Percentiles rank a stretch among this genome's conserved stretches.
Conservation (phyloP, 768 basidiomycete species). For the Ephemerocybe angulata region DNA sequence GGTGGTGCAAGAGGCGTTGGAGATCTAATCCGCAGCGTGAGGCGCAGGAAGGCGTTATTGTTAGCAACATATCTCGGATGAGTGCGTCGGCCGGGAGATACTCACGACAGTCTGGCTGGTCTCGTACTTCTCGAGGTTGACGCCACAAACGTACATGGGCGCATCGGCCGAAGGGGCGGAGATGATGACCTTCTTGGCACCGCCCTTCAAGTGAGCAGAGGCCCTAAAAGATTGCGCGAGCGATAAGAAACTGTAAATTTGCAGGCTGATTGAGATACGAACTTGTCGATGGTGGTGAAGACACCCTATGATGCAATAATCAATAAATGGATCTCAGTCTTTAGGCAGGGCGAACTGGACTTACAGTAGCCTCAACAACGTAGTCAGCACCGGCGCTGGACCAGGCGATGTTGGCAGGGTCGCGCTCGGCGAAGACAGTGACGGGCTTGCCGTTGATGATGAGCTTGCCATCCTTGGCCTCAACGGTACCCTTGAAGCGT, state of each 20-base stretch:
- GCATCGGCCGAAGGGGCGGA: conserved; percentile 97
- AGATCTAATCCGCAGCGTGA: conserved; percentile 52
- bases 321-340: conserved; percentile 16
- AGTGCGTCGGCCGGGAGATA: conserved; percentile 16
- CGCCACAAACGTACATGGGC: conserved; percentile 92
- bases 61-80: background rate
- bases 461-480: conserved; percentile 86
- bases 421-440: conserved; percentile 77
- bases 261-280: conserved; percentile 13
- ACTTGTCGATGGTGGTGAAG: conserved; percentile 95
- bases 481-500: conserved; percentile 82
- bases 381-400: conserved; percentile 78
- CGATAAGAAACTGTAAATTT: conserved; percentile 8
- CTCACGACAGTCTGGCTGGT: conserved; percentile 80
- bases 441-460: conserved; percentile 76
- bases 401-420: conserved; percentile 88
- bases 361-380: conserved; percentile 91
- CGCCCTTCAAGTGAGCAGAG: conserved; percentile 90
- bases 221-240: conserved; percentile 49
- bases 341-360: conserved; percentile 21
- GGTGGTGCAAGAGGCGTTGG: conserved; percentile 99
- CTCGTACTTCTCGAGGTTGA: conserved; percentile 93
- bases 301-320: conserved; percentile 63
- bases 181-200: conserved; percentile 99
- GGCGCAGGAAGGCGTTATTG: conserved; percentile 8